Conservation (phyloP, 163 green algal species). For the Volvox carteri region DNA sequence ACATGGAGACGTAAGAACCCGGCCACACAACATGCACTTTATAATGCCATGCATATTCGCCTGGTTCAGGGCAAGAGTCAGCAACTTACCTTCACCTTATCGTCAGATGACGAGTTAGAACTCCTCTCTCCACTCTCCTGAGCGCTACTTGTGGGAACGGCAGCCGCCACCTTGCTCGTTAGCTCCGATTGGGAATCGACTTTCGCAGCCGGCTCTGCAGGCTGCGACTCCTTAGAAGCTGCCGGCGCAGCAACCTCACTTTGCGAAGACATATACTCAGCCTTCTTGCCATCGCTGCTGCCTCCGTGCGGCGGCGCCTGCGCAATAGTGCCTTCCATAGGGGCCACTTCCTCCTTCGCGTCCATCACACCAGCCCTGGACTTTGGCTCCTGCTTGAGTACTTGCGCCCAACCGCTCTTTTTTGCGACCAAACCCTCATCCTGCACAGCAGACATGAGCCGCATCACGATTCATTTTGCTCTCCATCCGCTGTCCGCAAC, state of each 20-base stretch:
- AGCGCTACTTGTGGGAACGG: background rate
- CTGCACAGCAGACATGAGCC: background rate
- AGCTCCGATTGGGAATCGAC: background rate
- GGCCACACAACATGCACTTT: too few relatives aligned
- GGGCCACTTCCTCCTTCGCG: background rate
- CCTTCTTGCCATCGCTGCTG: conserved; percentile 30
- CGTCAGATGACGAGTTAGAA: background rate
- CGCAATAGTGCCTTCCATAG: background rate
- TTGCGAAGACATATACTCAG: background rate
- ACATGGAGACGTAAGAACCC: too few relatives aligned
- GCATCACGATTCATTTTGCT: background rate
- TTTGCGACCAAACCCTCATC: conserved; percentile 29
- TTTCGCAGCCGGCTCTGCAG: background rate
- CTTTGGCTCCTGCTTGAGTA: conserved; percentile 49
- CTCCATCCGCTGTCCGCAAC: background rate
- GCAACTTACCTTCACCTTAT: conserved; percentile 12
- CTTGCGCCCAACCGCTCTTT: conserved; percentile 44
- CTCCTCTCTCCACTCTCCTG: conserved; percentile 2
- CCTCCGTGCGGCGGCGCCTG: conserved; percentile 16
- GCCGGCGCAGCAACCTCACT: background rate
- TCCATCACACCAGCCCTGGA: background rate
- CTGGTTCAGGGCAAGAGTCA: too few relatives aligned
- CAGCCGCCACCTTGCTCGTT: conserved; percentile 33
- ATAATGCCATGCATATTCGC: too few relatives aligned
- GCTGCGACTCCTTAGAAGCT: background rate